Evolutionary conservation across 2,329 filamentous ascomycete genomes (phyloP), one percentile per base, ranked within the genome.

Genomic region (Aspergillus tubingensis): DNA sequence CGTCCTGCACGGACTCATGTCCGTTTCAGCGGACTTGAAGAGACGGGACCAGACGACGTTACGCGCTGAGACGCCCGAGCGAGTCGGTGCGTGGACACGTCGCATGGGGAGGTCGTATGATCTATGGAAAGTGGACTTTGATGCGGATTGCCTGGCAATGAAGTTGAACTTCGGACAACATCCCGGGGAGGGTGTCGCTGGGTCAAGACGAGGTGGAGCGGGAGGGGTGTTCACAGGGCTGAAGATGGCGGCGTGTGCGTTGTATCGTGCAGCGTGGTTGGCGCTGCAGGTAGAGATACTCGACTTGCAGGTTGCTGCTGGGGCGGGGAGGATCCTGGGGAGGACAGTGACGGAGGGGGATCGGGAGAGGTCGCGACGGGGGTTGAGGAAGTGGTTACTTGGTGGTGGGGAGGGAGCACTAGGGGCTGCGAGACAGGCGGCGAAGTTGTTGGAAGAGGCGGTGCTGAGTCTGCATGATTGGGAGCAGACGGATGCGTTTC

Each of bases 221-320:
- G 81, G 30, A 36, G 27, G 10, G 27, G 11, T 36, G 50, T 84
- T 85, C 60, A 72, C 76, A 0, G 75, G 78, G 3, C 83, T 83
- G 56, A 76, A 77, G 39, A 80, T 81, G 1, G 80, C 84, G 0
- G 83, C 81, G 19, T 74, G 80, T n/a, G 80, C 83, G 0, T 77
- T 88, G 0, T 88, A 87, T 59, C 85, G 87, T 62, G 79, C 85
- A 0, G 85, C 85, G 0, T 81, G 86, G 48, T 77, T 86, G 6
- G 77, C 85, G 0, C 75, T 88, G 2, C 78, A 85, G 58, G 82
- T 83, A 6, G 85, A 87, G 15, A 83, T 88, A 43, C 74, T 87
- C 0, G 85, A 88, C 65, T 74, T 88, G 0, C 86, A 88, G 64
- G 87, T 88, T 44, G 85, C 84, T 48, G 86, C 85, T 0, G 86